phyloP scores from a whole-genome alignment of 2,329 filamentous ascomycete genomes.

The Monosporascus sp. region DNA sequence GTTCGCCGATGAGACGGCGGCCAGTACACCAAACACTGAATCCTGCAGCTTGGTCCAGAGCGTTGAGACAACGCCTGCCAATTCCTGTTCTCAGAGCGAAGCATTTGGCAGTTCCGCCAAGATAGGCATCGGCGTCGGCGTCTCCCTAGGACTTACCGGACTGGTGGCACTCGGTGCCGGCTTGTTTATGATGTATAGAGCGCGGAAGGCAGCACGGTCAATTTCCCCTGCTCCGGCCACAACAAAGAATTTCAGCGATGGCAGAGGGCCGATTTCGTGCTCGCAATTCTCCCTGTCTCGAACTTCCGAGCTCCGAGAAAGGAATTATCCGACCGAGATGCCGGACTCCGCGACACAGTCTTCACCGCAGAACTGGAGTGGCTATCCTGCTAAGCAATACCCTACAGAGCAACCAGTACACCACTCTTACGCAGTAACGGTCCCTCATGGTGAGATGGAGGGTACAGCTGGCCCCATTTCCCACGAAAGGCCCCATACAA shows the following conservation, averaged over 20 bases:
- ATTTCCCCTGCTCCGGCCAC: constrained; percentile 1
- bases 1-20: constrained; percentile 8
- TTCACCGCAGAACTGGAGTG: constrained; percentile 6
- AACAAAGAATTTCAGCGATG: constrained; percentile 1
- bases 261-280: constrained; percentile 6
- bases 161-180: constrained; percentile 12
- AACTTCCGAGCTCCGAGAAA: constrained; percentile 3
- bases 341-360: constrained; percentile 3
- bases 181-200: constrained; percentile 13
- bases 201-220: constrained; percentile 6
- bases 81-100: background rate
- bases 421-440: constrained; percentile 4
- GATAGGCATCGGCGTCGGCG: constrained; percentile 13
- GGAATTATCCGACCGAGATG: constrained; percentile 4
- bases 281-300: constrained; percentile 6
- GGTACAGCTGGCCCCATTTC: background rate
- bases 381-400: constrained; percentile 1
- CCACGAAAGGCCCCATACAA: constrained; percentile 7
- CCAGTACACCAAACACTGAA: constrained; percentile 1
- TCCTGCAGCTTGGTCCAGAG: constrained; percentile 4
- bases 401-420: constrained; percentile 4
- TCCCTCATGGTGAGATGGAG: constrained; percentile 16
- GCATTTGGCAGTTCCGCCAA: constrained; percentile 2
- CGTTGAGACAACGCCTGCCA: background rate
- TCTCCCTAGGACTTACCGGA: constrained; percentile 14